Evolutionary conservation across 345 rosid genomes (phyloP).

Genomic region (Salix dunnii): DNA sequence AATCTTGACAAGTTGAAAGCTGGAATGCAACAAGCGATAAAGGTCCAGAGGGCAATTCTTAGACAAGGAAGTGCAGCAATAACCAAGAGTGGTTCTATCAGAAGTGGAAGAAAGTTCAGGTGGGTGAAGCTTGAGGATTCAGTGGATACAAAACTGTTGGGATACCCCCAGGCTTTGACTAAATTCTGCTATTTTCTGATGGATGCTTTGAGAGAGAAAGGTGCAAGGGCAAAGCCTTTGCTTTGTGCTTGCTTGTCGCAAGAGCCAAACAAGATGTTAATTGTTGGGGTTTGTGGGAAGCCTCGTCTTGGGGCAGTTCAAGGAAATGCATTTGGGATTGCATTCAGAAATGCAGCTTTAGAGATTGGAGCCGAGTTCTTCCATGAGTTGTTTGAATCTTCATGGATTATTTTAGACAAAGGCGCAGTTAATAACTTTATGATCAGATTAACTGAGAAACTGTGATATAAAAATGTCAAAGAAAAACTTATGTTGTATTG

Average conservation of each 20-base stretch:
- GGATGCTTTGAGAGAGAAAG: constrained; percentile 96
- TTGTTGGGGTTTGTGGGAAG: constrained; percentile 90
- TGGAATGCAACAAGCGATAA: constrained; percentile 96
- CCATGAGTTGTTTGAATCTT: constrained; percentile 95
- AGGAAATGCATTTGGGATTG: constrained; percentile 88
- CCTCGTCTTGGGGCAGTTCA: constrained; percentile 86
- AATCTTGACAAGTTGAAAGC: constrained; percentile 65
- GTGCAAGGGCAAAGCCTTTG: constrained; percentile 88
- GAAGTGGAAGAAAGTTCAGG: constrained; percentile 92
- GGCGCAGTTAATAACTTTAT: constrained; percentile 78
- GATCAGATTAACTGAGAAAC: constrained; percentile 80
- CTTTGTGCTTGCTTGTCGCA: constrained; percentile 77
- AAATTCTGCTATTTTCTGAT: constrained; percentile 91
- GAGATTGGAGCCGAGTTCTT: constrained; percentile 80
- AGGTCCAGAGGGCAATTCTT: constrained; percentile 79
- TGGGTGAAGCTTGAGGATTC: constrained; percentile 94
- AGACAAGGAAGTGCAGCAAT: constrained; percentile 95
- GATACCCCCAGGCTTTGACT: constrained; percentile 91
- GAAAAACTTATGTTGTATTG: not conserved
- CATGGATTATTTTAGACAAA: constrained; percentile 85
- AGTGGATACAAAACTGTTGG: constrained; percentile 64
- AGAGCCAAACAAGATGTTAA: constrained; percentile 65
- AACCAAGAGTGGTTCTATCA: constrained; percentile 67
- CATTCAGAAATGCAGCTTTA: constrained; percentile 80
- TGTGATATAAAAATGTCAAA: constrained; percentile 33